These are phyloP conservation scores for Talaromyces stipitatus DNA, from an alignment of 495 filamentous ascomycete species.

Conservation along the genomic window DNA sequence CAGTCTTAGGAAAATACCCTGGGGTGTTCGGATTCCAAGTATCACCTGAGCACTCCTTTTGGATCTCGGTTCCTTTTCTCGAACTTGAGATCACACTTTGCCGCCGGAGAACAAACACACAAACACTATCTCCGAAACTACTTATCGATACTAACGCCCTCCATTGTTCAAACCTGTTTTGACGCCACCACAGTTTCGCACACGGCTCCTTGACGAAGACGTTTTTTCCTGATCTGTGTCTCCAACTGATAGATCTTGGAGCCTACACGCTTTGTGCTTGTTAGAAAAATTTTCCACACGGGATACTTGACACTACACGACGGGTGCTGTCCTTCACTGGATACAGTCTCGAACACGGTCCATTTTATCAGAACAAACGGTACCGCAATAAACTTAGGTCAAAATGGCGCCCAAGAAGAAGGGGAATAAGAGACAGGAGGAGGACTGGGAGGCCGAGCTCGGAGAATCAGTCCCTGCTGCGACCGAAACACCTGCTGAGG, in stretches of 20 bases:
- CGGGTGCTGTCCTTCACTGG: neutral
- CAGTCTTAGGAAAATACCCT: neutral
- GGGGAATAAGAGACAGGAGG: constrained; percentile 75
- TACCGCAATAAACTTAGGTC: neutral
- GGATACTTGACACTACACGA: neutral
- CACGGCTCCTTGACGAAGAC: neutral
- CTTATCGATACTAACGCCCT: constrained; percentile 2
- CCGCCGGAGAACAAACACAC: neutral
- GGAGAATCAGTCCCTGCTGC: constrained; percentile 61
- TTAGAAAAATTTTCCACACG: neutral
- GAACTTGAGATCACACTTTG: neutral
- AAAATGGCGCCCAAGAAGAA: constrained; percentile 92
- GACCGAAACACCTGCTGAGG: constrained; percentile 38
- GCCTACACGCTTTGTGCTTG: neutral
- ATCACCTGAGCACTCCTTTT: neutral
- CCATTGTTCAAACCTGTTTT: neutral
- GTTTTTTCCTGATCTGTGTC: no score
- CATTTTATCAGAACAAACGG: neutral
- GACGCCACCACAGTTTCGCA: constrained; percentile 1
- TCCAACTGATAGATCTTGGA: neutral
- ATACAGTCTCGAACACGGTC: neutral
- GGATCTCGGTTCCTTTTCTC: neutral
- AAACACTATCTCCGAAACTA: constrained; percentile 1
- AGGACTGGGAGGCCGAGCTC: constrained; percentile 96
- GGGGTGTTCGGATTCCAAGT: neutral